Evolutionary conservation across 441 rosid species (phyloP).

Genomic region (Arabidopsis lyrata): DNA sequence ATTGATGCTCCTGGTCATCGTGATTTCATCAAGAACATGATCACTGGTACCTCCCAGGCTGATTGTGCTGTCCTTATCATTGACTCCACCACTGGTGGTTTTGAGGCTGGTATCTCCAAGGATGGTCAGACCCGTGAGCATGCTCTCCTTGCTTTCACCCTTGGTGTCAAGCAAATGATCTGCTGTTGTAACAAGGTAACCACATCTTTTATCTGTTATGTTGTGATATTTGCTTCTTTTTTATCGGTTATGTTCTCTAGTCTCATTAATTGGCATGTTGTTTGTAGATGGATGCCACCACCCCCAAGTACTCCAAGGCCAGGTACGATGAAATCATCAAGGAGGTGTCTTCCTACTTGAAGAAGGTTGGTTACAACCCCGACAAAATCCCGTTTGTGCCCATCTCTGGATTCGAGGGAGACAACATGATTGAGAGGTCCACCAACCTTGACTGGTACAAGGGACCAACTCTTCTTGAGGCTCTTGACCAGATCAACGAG

Average conservation of each 20-base stretch:
- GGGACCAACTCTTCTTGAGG: conserved; percentile 81
- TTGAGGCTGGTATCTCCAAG: conserved; percentile 70
- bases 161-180: conserved; percentile 57
- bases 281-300: conserved; percentile 76
- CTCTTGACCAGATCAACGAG: conserved; percentile 70
- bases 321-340: conserved; percentile 68
- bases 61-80: conserved; percentile 73
- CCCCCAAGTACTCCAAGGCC: conserved; percentile 61
- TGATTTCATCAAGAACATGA: conserved; percentile 79
- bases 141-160: conserved; percentile 61
- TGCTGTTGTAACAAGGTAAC: conserved; percentile 59
- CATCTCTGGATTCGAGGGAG: conserved; percentile 79
- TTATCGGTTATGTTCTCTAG: too few species aligned
- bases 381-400: conserved; percentile 78
- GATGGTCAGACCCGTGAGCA: conserved; percentile 77
- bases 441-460: conserved; percentile 83
- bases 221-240: too few species aligned
- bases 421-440: conserved; percentile 75
- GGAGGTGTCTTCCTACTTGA: conserved; percentile 75
- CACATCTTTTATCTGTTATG: not conserved
- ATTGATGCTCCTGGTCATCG: conserved; percentile 62
- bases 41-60: conserved; percentile 78
- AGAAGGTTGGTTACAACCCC: conserved; percentile 80
- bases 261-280: conserved; percentile 36
- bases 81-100: conserved; percentile 71